These are phyloP conservation scores for Colletotrichum truncatum DNA, from an alignment of 2,329 filamentous ascomycete genomes.

Conservation along the genomic window DNA sequence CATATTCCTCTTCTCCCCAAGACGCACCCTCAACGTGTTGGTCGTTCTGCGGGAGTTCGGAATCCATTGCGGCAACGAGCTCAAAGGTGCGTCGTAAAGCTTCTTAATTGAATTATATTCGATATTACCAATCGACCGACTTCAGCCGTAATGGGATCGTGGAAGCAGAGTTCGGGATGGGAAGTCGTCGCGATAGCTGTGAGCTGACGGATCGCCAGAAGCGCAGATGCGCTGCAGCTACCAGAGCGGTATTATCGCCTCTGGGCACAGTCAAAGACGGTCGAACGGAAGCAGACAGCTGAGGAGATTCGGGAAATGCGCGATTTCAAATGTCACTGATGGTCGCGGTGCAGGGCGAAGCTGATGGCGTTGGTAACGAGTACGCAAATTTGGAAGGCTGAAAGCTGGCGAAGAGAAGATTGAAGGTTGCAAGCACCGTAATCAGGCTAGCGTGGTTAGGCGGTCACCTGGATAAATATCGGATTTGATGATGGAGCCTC, in stretches of 20 bases:
- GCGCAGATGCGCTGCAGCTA: constrained; percentile 19
- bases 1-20: constrained; percentile 64
- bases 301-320: neutral
- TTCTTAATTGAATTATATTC: neutral
- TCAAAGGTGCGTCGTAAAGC: neutral
- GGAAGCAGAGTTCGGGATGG: neutral
- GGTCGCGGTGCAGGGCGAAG: neutral
- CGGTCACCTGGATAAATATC: constrained; percentile 28
- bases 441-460: constrained; percentile 19
- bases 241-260: neutral
- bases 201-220: neutral
- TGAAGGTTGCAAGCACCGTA: constrained; percentile 20
- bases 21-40: constrained; percentile 48
- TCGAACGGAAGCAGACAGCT: neutral
- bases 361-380: neutral
- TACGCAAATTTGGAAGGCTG: constrained; percentile 23
- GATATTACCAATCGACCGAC: neutral
- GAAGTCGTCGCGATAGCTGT: neutral
- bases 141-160: neutral
- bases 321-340: neutral
- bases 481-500: neutral
- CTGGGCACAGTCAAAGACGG: neutral
- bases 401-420: constrained; percentile 26
- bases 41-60: constrained; percentile 30
- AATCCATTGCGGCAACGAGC: constrained; percentile 21